Base-by-base conservation (phyloP, 805 yeast genomes). In the Blastobotrys americana region DNA sequence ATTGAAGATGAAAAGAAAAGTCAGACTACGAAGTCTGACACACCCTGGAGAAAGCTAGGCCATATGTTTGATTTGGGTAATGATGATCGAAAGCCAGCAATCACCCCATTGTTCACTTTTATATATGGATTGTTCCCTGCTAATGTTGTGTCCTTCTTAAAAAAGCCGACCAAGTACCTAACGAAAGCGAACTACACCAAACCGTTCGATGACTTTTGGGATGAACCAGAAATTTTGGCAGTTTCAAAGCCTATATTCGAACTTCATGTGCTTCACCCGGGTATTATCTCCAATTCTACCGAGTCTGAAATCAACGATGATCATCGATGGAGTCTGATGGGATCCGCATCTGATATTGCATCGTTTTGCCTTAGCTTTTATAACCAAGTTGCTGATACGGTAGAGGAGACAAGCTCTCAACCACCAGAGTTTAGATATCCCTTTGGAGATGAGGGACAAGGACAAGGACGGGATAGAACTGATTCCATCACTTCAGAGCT, bases 101-200 rank as follows among this genome's bases (percentile, higher is more conserved):
- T 63, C 37, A 59, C 57, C 40, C 61, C 69, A 37, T 55, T 76
- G n/a, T 69, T 69, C 42, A 69, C 76, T 1, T 59, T 76, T 20
- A 55, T 80, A 1, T 80, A 80, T 50, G 84, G 82, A 0, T 56
- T 79, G 9, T 80, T 69, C 47, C 84, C 85, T 0, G 56, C 68
- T 18, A 74, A 74, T 48, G 60, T 78, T 3, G 52, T 70, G 19
- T 51, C 56, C 4, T 78, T 74, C 52, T 50, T 70, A 16, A 62
- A 67, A 17, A 57, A 61, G 36, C 78, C 84, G 3, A 47, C 56
- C 2, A 56, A 56, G 33, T 77, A 66, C 51, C 50, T 64, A 31
- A 42, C 51, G 5, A 34, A 45, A 42, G 48, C 55, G 42, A 38
- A 43, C 16, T 51, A 50, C 37, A 49, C 33, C 34, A 44, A 51